Base-by-base conservation (phyloP, 2,329 filamentous ascomycete species). In the Exophiala aquamarina region DNA sequence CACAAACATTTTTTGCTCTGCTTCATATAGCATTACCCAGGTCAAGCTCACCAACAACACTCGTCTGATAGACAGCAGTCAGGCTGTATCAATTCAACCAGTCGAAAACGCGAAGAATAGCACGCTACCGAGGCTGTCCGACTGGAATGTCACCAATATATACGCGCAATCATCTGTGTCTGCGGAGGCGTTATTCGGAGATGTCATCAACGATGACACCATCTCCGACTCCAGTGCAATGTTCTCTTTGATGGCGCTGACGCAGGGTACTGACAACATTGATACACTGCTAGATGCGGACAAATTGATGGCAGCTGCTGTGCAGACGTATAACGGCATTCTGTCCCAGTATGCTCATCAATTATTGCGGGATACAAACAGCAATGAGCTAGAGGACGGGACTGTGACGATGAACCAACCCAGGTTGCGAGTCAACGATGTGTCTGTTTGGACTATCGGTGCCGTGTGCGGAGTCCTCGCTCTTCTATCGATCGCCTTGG, bases 41-140 rank as follows among this genome's bases (percentile, higher is more conserved):
- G 49, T 51, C 21, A 54, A 53, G 35, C 34, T 59, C 15, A 56
- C 44, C 14, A 56, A 58, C 41, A 50, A 58, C 19, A 59, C 55
- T 20, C 50, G 37, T 17, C 19, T 52, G 17, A 17, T 31, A 19
- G 45, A 36, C 33, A 47, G 35, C 31, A 37, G 37, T 18, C 23
- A 51, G 13, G 56, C 44, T 20, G 44, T 54, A 9, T 47, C 50
- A 14, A 26, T 56, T 14, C 31, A 37, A 14, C 36, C 47, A 11
- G 41, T 61, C 23, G 59, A 60, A 39, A 61, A 60, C 17, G 53
- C 56, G 21, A 57, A 54, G 29, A 61, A 61, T 45, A 61, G 60
- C 47, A 65, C 61, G 9, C 52, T 66, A 31, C 31, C 47, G 38
- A 50, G 20, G 10, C 61, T 63, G 49, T 56, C 56, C 13, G 29